Evolutionary conservation across 1,284 basidiomycete species (phyloP).

Genomic region (Cutaneotrichosporon mucoides): DNA sequence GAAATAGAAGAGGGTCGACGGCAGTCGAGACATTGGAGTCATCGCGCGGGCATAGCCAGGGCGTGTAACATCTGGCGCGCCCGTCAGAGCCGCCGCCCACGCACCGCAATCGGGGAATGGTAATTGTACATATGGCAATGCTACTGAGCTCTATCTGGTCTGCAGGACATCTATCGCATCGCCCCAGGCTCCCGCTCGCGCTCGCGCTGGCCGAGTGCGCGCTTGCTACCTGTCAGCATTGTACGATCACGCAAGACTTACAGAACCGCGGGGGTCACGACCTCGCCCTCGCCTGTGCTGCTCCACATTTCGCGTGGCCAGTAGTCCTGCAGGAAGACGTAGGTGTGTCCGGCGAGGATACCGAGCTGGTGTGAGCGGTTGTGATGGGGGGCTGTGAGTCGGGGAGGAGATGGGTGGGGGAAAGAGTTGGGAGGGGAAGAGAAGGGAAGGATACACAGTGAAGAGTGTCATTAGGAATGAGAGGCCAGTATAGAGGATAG

Average conservation of each 20-base stretch:
- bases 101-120: no score
- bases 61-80: no score
- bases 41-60: no score
- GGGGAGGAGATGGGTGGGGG: no score
- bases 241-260: conserved; percentile 53
- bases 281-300: conserved; percentile 51
- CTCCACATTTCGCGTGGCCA: conserved; percentile 84
- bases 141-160: background rate
- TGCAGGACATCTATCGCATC: background rate
- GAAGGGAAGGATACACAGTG: no score
- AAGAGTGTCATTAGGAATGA: no score
- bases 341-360: conserved; percentile 82
- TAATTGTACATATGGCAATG: background rate
- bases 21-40: no score
- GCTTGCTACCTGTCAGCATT: conserved; percentile 13
- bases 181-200: background rate
- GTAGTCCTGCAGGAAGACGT: conserved; percentile 89
- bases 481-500: no score
- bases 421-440: no score
- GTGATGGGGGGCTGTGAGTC: background rate
- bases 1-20: no score
- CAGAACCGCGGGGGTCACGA: conserved; percentile 72
- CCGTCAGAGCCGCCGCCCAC: no score
- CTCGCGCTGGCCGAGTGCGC: conserved; percentile 12
- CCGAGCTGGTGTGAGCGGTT: conserved; percentile 53